Evolutionary conservation across 768 basidiomycete species (phyloP).

Genomic region (Suillus plorans): DNA sequence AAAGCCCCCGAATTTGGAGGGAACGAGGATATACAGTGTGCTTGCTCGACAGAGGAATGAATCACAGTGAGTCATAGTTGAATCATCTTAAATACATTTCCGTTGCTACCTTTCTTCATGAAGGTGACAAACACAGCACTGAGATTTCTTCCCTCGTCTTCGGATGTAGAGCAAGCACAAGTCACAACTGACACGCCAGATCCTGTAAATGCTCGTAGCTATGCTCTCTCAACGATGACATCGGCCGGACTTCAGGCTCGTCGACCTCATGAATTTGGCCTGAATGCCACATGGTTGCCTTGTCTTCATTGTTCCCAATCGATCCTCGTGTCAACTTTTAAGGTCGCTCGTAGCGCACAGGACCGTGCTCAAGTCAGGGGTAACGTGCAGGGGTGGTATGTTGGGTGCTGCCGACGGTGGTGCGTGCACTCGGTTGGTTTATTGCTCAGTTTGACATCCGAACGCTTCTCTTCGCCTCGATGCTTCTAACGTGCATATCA

Average conservation of each 20-base stretch:
- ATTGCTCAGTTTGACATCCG: neutral
- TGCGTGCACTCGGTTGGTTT: neutral
- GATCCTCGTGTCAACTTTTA: neutral
- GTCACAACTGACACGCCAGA: no score
- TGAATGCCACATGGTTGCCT: neutral
- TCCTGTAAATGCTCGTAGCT: neutral
- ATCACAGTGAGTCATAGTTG: neutral
- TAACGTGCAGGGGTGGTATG: neutral
- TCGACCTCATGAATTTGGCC: no score
- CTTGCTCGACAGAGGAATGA: neutral
- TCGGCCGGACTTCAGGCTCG: neutral
- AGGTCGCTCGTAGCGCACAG: neutral
- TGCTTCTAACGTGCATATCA: neutral
- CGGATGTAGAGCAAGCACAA: neutral
- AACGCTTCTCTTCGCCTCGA: neutral
- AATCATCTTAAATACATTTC: neutral
- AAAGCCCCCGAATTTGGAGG: neutral
- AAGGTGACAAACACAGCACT: conserved; percentile 2
- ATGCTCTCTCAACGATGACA: neutral
- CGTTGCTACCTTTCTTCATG: neutral
- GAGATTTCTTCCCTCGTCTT: neutral
- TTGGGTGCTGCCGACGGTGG: neutral
- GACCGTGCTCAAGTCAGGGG: neutral
- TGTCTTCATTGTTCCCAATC: neutral
- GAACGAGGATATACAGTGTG: neutral